Evolutionary conservation across 2,329 filamentous ascomycete species (phyloP), one percentile per base, ranked within the genome.

Genomic region (Talaromyces sp.): DNA sequence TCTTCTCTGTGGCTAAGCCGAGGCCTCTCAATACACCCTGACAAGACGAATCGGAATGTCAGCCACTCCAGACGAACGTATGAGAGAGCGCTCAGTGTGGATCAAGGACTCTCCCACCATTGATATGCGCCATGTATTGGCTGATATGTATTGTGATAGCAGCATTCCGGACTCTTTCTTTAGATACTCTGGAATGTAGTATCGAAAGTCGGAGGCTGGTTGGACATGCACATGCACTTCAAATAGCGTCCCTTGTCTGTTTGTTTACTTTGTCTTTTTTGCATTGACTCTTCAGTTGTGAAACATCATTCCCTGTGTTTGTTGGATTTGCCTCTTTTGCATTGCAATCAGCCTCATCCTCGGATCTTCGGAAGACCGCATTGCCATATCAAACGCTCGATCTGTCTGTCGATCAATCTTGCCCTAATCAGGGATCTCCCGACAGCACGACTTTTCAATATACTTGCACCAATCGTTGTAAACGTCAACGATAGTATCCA

Each of bases 221-320:
- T 54, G 66, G 58, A 62, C 67, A 52, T 49, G 39, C 68, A 58
- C 66, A 63, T 33, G 68, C 68, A 70, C 71, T 78, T 78, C 76
- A 78, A 78, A 78, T 77, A 78, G 69, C 68, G 65, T 68, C 70
- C 63, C 72, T 62, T 65, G 66, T 73, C 76, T 77, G 74, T 78
- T 78, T 78, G 76, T 75, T 78, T 78, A 73, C 74, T 78, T 78
- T 78, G 76, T 73, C 70, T 74, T 70, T 72, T 77, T 78, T 78
- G 76, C 76, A 78, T 75, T 69, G 68, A 77, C 65, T 52, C 56
- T 61, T 35, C 49, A 63, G 3, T 65, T 67, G 60, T 75, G 76
- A 78, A 78, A 78, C 76, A 71, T 49, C 17, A 6, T n/a, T 61
- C 68, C 57, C 67, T 70, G 68, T 63, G 62, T 67, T 67, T 62